phyloP scores from a whole-genome alignment of 768 basidiomycete genomes.

The Pleurotus djamor region DNA sequence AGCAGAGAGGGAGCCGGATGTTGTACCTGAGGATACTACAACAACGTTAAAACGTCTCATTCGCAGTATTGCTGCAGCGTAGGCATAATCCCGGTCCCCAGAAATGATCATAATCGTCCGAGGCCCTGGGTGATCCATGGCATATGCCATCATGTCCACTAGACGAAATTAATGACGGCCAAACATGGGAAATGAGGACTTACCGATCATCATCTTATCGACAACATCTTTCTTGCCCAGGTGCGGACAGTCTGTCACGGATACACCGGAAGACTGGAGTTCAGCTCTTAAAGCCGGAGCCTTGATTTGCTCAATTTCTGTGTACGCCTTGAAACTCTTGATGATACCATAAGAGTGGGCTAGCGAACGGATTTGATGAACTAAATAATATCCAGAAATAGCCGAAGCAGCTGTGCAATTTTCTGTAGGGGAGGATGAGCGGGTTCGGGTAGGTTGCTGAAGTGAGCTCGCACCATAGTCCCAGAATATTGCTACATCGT shows the following conservation, averaged over 20 bases:
- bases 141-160: constrained; percentile 27
- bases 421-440: constrained; percentile 21
- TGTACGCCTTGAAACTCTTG: constrained; percentile 51
- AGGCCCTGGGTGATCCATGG: constrained; percentile 41
- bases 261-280: constrained; percentile 47
- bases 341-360: constrained; percentile 45
- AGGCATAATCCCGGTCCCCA: constrained; percentile 41
- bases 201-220: constrained; percentile 52
- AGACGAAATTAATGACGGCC: not conserved
- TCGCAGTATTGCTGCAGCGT: constrained; percentile 38
- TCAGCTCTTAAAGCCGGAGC: constrained; percentile 32
- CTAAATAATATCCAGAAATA: constrained; percentile 37
- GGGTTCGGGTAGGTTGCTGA: constrained; percentile 27
- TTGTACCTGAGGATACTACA: constrained; percentile 31
- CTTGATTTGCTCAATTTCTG: constrained; percentile 37
- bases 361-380: constrained; percentile 39
- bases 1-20: constrained; percentile 26
- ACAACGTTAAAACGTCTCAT: constrained; percentile 34
- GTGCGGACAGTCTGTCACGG: constrained; percentile 35
- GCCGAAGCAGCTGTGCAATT: constrained; percentile 32
- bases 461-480: constrained; percentile 31
- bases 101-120: constrained; percentile 46
- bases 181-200: constrained; percentile 9
- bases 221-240: constrained; percentile 36
- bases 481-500: constrained; percentile 38